Evolutionary conservation across 345 rosid species (phyloP).

Genomic region (Populus alba): DNA sequence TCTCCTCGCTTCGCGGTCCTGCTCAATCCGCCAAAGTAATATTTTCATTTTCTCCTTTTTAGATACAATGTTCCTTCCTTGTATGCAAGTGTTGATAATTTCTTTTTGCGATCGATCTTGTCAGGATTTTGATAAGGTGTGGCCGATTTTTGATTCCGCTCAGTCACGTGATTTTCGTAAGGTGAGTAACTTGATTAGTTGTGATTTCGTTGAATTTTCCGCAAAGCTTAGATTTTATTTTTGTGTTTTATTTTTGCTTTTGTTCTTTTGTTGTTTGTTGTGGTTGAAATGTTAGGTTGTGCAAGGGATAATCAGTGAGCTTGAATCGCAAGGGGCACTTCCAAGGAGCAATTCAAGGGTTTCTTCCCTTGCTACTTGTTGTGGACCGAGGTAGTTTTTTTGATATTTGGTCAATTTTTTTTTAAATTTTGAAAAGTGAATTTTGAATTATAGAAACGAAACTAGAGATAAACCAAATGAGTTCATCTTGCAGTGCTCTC

Average conservation of each 20-base stretch:
- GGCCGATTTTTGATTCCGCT: conserved; percentile 99
- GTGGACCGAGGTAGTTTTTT: conserved; percentile 82
- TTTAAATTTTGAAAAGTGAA: background rate
- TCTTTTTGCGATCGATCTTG: conserved; percentile 38
- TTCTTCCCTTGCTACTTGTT: conserved; percentile 98
- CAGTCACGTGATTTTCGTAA: conserved; percentile 97
- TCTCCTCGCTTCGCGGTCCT: conserved; percentile 98
- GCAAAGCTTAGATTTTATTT: background rate
- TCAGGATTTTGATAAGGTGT: conserved; percentile 97
- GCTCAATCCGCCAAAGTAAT: conserved; percentile 85
- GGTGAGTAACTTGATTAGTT: conserved; percentile 36
- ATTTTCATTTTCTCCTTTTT: background rate
- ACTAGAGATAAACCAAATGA: background rate
- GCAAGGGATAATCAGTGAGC: conserved; percentile 97
- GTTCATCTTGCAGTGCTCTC: background rate
- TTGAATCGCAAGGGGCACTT: conserved; percentile 96
- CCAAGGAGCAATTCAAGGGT: conserved; percentile 99
- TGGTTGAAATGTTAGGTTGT: conserved; percentile 60
- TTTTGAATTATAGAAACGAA: background rate
- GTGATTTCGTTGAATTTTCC: conserved; percentile 1
- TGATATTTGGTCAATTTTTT: background rate
- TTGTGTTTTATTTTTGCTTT: conserved; percentile 1
- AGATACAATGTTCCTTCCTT: background rate
- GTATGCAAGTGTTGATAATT: background rate
- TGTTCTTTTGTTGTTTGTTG: background rate